phyloP scores from a whole-genome alignment of 2,329 filamentous ascomycete genomes.

The Alternaria burnsii region DNA sequence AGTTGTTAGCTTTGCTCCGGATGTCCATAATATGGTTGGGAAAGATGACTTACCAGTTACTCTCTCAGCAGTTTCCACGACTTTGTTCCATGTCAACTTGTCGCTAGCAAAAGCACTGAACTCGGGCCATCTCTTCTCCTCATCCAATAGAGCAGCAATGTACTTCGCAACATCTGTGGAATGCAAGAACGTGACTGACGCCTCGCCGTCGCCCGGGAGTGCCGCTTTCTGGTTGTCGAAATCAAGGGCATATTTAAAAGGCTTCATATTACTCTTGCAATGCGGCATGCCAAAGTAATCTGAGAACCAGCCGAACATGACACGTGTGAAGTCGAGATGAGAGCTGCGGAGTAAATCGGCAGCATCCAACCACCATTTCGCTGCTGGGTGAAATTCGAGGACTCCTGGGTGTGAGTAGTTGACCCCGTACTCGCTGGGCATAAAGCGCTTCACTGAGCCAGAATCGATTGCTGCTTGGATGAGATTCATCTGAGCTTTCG shows the following conservation, averaged over 20 bases:
- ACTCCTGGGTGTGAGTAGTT: constrained; percentile 8
- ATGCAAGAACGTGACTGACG: constrained; percentile 18
- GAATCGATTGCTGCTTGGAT: constrained; percentile 25
- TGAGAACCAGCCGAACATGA: constrained; percentile 38
- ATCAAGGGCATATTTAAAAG: constrained; percentile 28
- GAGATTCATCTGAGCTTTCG: constrained; percentile 24
- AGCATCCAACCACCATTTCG: constrained; percentile 21
- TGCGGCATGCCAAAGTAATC: constrained; percentile 43
- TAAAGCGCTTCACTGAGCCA: constrained; percentile 19
- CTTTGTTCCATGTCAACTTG: constrained; percentile 56
- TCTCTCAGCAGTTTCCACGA: constrained; percentile 56
- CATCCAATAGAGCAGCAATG: constrained; percentile 17
- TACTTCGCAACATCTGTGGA: constrained; percentile 28
- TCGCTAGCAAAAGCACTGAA: constrained; percentile 51
- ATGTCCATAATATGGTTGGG: not conserved
- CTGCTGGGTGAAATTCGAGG: constrained; percentile 13
- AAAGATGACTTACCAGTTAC: constrained; percentile 43
- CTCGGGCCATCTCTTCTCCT: constrained; percentile 45
- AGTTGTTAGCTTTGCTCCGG: not conserved
- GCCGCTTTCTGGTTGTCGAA: constrained; percentile 20
- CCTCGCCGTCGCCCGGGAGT: constrained; percentile 26
- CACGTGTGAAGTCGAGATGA: constrained; percentile 34
- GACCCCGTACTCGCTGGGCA: constrained; percentile 29
- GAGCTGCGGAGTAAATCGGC: constrained; percentile 22
- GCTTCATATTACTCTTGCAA: constrained; percentile 27